Conservation (phyloP, 2,329 filamentous ascomycete genomes). For the Microsporum canis region DNA sequence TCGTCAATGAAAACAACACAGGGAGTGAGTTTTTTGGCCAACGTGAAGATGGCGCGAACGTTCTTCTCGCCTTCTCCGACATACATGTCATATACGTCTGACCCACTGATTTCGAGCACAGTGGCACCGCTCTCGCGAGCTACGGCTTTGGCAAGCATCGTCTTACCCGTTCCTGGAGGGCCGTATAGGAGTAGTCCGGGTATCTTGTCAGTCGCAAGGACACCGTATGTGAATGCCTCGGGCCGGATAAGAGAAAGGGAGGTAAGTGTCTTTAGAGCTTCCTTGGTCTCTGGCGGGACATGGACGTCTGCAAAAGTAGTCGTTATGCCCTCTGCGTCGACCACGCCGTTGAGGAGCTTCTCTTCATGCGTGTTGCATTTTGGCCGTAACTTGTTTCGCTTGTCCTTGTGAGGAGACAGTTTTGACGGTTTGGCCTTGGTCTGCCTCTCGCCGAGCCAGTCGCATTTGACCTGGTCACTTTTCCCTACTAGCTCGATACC, state of each 20-base stretch:
- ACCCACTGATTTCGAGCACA: slow-evolving; percentile 74
- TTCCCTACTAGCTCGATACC: slow-evolving; percentile 32
- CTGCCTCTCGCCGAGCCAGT: slow-evolving; percentile 26
- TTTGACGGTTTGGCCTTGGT: slow-evolving; percentile 23
- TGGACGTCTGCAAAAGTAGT: slow-evolving; percentile 85
- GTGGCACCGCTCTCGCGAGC: slow-evolving; percentile 56
- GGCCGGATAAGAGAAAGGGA: slow-evolving; percentile 76
- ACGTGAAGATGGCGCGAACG: slow-evolving; percentile 76
- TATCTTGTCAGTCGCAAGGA: slow-evolving; percentile 81
- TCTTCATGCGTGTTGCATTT: slow-evolving; percentile 68
- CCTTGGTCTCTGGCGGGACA: slow-evolving; percentile 67
- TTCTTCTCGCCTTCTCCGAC: slow-evolving; percentile 96
- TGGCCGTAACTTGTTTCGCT: slow-evolving; percentile 41
- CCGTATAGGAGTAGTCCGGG: slow-evolving; percentile 81
- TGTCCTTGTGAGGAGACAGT: slow-evolving; percentile 29
- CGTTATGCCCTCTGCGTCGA: slow-evolving; percentile 68
- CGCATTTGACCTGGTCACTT: slow-evolving; percentile 29
- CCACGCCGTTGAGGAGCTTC: slow-evolving; percentile 66
- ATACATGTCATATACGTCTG: slow-evolving; percentile 90
- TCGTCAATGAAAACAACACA: slow-evolving; percentile 96
- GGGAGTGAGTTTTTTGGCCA: slow-evolving; percentile 82
- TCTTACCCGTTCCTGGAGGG: slow-evolving; percentile 60
- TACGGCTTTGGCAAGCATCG: slow-evolving; percentile 51
- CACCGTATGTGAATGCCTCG: slow-evolving; percentile 92
- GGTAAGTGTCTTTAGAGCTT: slow-evolving; percentile 78